Evolutionary conservation across 1,284 basidiomycete species (phyloP).

Genomic region (Ganoderma lucidum): DNA sequence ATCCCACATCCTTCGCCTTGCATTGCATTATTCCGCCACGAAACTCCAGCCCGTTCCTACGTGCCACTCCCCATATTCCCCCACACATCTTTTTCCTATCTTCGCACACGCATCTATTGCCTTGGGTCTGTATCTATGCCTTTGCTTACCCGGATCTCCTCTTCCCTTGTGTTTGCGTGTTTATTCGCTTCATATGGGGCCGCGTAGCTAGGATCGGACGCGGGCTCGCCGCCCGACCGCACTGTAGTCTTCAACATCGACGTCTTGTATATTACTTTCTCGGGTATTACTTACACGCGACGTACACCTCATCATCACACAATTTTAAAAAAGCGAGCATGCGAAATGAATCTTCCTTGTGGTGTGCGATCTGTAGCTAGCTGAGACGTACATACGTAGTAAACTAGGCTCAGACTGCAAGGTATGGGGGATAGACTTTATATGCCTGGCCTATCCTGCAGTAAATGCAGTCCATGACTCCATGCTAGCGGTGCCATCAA

Average conservation of each 20-base stretch:
- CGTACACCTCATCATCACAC: constrained; percentile 13
- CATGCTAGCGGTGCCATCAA: too few relatives aligned
- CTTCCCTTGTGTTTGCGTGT: constrained; percentile 11
- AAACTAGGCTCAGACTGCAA: neutral
- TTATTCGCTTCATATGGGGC: constrained; percentile 7
- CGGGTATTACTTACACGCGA: constrained; percentile 11
- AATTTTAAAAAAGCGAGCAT: constrained; percentile 15
- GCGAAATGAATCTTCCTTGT: constrained; percentile 6
- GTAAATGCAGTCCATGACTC: too few relatives aligned
- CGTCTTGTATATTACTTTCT: constrained; percentile 27
- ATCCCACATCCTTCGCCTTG: neutral
- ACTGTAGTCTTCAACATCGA: constrained; percentile 17
- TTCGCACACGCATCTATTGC: constrained; percentile 21
- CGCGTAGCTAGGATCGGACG: constrained; percentile 2
- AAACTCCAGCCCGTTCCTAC: neutral
- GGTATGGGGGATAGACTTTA: neutral
- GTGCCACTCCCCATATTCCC: neutral
- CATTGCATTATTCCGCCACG: neutral
- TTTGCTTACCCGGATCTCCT: constrained; percentile 9
- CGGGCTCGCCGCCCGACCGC: neutral
- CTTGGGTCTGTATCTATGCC: neutral
- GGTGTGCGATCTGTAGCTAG: neutral
- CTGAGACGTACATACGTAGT: neutral
- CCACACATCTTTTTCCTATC: constrained; percentile 12
- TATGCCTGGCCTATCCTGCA: too few relatives aligned